A percentile compares a stretch with the other conserved stretches of the same genome.
These are phyloP conservation scores for Colletotrichum musae DNA, from an alignment of 2,329 filamentous ascomycete genomes.

Conservation along the genomic window DNA sequence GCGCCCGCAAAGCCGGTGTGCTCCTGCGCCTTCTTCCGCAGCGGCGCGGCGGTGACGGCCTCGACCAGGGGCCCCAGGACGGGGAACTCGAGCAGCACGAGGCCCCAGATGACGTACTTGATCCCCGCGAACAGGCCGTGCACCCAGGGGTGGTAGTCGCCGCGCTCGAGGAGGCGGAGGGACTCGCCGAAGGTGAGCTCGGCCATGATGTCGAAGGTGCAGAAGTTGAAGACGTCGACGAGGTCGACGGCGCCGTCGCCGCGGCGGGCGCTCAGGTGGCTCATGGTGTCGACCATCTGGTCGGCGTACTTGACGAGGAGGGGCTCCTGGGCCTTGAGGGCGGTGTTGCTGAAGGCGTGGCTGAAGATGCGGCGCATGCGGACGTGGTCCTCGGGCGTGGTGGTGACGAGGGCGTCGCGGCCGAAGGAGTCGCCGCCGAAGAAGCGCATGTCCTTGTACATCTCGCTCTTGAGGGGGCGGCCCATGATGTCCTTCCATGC, in stretches of 20 bases:
- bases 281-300: conserved; percentile 51
- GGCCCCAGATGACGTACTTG: conserved; percentile 29
- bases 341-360: conserved; percentile 45
- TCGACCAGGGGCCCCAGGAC: conserved; percentile 31
- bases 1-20: conserved; percentile 28
- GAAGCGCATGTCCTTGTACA: conserved; percentile 36
- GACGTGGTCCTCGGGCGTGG: conserved; percentile 29
- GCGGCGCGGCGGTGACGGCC: conserved; percentile 19
- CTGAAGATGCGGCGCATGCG: conserved; percentile 40
- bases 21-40: conserved; percentile 31
- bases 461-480: conserved; percentile 33
- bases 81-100: conserved; percentile 33
- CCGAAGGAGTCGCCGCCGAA: conserved; percentile 38
- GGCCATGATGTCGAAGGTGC: conserved; percentile 50
- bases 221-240: conserved; percentile 45
- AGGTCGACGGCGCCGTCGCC: conserved; percentile 25
- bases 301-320: conserved; percentile 55
- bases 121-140: conserved; percentile 42
- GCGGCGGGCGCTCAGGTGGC: conserved; percentile 44
- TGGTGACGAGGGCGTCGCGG: conserved; percentile 43
- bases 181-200: conserved; percentile 49
- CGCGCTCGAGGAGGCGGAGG: conserved; percentile 46
- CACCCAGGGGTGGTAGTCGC: conserved; percentile 47
- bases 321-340: conserved; percentile 45
- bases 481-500: conserved; percentile 40